Evolutionary conservation across 2,329 filamentous ascomycete genomes (phyloP).

Genomic region (Nemania sp.): DNA sequence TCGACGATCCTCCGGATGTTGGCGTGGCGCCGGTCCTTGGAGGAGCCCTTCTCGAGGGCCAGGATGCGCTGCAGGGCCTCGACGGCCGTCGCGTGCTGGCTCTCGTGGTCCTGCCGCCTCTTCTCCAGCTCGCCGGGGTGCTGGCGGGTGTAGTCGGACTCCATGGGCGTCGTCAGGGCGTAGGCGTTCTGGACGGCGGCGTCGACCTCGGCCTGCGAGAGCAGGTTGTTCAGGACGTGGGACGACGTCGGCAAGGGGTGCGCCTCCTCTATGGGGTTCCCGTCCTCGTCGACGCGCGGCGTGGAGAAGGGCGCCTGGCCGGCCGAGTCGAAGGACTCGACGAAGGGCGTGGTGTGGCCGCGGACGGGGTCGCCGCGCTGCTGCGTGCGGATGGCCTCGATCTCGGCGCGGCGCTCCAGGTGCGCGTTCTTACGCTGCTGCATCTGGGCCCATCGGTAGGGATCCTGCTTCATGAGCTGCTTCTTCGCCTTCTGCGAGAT

Average conservation of each 20-base stretch:
- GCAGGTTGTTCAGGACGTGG: slow-evolving; percentile 73
- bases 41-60: slow-evolving; percentile 74
- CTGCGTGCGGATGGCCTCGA: slow-evolving; percentile 67
- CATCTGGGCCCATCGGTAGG: slow-evolving; percentile 80
- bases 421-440: slow-evolving; percentile 85
- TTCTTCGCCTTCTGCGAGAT: slow-evolving; percentile 66
- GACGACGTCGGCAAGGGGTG: slow-evolving; percentile 52
- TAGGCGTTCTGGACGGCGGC: slow-evolving; percentile 69
- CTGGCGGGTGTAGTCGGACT: slow-evolving; percentile 38
- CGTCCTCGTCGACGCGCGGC: slow-evolving; percentile 47
- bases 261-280: slow-evolving; percentile 46
- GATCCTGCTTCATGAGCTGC: slow-evolving; percentile 72
- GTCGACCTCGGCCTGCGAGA: slow-evolving; percentile 70
- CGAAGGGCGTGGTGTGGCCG: slow-evolving; percentile 78
- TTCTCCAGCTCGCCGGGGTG: slow-evolving; percentile 48
- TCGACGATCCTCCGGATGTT: slow-evolving; percentile 86
- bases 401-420: slow-evolving; percentile 71
- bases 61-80: slow-evolving; percentile 82
- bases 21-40: slow-evolving; percentile 76
- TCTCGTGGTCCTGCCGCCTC: slow-evolving; percentile 51
- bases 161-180: slow-evolving; percentile 64
- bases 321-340: slow-evolving; percentile 77
- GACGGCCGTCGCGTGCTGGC: slow-evolving; percentile 67
- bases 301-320: slow-evolving; percentile 50
- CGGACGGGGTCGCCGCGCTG: slow-evolving; percentile 77